Evolutionary conservation across 2,329 filamentous ascomycete species (phyloP), one percentile per base, ranked within the genome.

Genomic region (Thelonectria olida): DNA sequence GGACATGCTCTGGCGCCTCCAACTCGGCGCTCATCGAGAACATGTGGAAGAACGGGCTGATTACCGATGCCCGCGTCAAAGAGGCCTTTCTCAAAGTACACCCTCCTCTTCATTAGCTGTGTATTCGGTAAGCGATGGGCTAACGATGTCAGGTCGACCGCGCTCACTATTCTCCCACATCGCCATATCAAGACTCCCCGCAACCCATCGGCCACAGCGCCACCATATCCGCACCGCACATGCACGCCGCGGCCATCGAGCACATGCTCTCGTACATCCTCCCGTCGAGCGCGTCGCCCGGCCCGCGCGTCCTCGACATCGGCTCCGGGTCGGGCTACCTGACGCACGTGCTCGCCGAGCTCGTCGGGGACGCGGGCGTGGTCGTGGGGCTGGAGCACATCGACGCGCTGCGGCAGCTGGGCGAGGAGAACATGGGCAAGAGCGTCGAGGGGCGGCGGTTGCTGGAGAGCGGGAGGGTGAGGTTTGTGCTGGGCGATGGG

Each of bases 61-160:
- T 98, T 67, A 89, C 84, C n/a, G 85, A 88, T 63, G 78, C 85
- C 4, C 80, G 84, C 22, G 92, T 97, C 31, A 91, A 90, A 71
- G 82, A 87, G n/a, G 94, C 95, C 56, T 97, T 98, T 83, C 79
- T 91, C 45, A 85, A 85, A 66, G 91, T 92, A 79, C 61, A 76
- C 25, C 4, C 10, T 9, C 25, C 4, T 34, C 28, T 31, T 9
- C 13, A 5, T 10, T 6, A 34, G 3, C n/a, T n/a, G 31, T 12
- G 12, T 13, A 10, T 13, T 31, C 13, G 28, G 28, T 31, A 31
- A 20, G 10, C 15, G 10, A 15, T 7, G 22, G 5, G 7, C 6
- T 38, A n/a, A n/a, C n/a, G n/a, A n/a, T n/a, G n/a, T 9, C 67
- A 93, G 90, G 93, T 98, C 73, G 95, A 99, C 78, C 88, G 96